Base-by-base conservation (phyloP, 805 yeast genomes). In the Ogataea thermomethanolica region DNA sequence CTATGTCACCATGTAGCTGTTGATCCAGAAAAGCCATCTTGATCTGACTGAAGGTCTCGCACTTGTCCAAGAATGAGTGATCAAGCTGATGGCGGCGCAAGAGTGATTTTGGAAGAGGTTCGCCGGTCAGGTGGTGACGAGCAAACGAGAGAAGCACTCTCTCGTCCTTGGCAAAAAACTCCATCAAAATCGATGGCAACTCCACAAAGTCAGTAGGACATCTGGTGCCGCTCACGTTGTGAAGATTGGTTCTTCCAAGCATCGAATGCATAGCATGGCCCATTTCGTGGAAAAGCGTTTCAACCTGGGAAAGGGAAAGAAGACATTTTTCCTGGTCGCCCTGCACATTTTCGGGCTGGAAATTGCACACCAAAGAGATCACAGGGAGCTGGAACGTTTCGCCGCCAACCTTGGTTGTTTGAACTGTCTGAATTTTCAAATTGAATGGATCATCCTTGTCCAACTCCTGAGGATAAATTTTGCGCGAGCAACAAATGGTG, bases 241-340 rank as follows among this genome's bases (percentile, higher is more conserved):
- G 99, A 37, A 91, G 65, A 30, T 81, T 72, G 0, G 99, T 93
- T 46, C 91, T 74, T 0, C 98, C 99, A 14, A 93, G 66, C 96
- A 93, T 91, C 3, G 97, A 87, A 61, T 93, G 99, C 78, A 93
- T 84, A 1, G 98, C 98, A 62, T 93, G 99, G 1, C 99, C 99
- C 96, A 93, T 89, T 64, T 93, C 99, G 63, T 93, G 99, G 67
- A 93, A 93, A 13, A 93, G 66, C 0, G 99, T 93, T 53, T 91
- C 96, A 14, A 91, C 89, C 54, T 93, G 98, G 42, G 73, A 76
- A 42, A 86, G 69, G 9, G 81, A 70, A 28, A 91, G 63, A 13
- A 85, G 65, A 23, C 90, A 80, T 15, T 77, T 74, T 5, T 44
- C 53, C 5, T 55, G 54, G 5, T 52, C 48, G n/a, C 56, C 52